phyloP scores from a whole-genome alignment of 169 alveolate species.

The Cryptosporidium parvum region DNA sequence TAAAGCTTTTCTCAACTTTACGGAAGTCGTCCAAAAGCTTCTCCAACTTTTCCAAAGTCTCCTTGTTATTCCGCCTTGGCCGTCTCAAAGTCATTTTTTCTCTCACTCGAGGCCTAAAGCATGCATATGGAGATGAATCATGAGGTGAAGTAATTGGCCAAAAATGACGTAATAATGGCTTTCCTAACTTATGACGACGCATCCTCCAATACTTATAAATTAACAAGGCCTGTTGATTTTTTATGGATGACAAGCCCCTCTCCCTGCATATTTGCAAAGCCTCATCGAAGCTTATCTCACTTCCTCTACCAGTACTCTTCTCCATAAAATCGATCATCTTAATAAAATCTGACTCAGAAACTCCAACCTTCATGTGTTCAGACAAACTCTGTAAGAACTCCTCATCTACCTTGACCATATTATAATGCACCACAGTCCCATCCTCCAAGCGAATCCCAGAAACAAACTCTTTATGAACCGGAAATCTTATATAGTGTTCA shows the following conservation, averaged over 20 bases:
- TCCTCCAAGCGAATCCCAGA: slow-evolving; percentile 85
- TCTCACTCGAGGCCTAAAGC: slow-evolving; percentile 86
- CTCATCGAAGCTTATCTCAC: slow-evolving; percentile 70
- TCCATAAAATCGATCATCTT: slow-evolving; percentile 68
- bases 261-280: slow-evolving; percentile 78
- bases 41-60: slow-evolving; percentile 82
- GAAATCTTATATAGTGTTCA: slow-evolving; percentile 84
- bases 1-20: slow-evolving; percentile 83
- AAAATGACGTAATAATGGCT: slow-evolving; percentile 85
- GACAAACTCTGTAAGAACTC: slow-evolving; percentile 81
- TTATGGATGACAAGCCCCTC: slow-evolving; percentile 75
- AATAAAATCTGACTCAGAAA: slow-evolving; percentile 54
- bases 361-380: slow-evolving; percentile 11
- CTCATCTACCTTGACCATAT: slow-evolving; percentile 83
- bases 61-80: slow-evolving; percentile 85
- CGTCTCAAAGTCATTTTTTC: slow-evolving; percentile 88
- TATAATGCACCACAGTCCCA: slow-evolving; percentile 83
- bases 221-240: slow-evolving; percentile 64
- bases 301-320: slow-evolving; percentile 65
- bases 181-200: slow-evolving; percentile 84
- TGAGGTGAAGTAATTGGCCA: slow-evolving; percentile 87
- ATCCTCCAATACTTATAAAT: slow-evolving; percentile 82
- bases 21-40: slow-evolving; percentile 86
- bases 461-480: slow-evolving; percentile 84
- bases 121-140: slow-evolving; percentile 86